Conservation (phyloP, 345 rosid genomes). For the Populus davidiana region DNA sequence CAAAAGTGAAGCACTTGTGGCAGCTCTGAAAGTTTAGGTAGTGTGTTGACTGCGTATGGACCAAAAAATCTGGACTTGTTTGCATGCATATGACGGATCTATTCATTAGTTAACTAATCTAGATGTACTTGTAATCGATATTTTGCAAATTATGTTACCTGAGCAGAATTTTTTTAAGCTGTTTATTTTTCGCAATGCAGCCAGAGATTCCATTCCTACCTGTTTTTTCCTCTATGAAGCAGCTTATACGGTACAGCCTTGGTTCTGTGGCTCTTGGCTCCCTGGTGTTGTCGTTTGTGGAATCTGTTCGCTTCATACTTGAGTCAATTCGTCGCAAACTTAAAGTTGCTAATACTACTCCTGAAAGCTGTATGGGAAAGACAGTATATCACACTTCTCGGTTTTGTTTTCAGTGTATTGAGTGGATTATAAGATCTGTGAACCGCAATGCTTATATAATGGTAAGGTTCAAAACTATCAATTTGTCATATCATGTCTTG, state of each 20-base stretch:
- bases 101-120: no score
- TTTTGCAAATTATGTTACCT: not conserved
- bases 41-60: no score
- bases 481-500: no score
- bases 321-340: slow-evolving; percentile 81
- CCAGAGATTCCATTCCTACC: slow-evolving; percentile 92
- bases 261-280: slow-evolving; percentile 98
- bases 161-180: not conserved
- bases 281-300: slow-evolving; percentile 78
- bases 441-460: slow-evolving; percentile 97
- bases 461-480: slow-evolving; percentile 41
- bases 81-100: no score
- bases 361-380: slow-evolving; percentile 66
- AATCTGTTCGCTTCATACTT: slow-evolving; percentile 81
- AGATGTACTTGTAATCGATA: not conserved
- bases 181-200: slow-evolving; percentile 42
- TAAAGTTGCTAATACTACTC: slow-evolving; percentile 49
- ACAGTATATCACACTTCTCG: slow-evolving; percentile 51
- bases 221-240: slow-evolving; percentile 90
- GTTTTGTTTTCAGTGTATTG: slow-evolving; percentile 56
- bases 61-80: no score
- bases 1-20: no score
- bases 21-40: no score
- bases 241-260: slow-evolving; percentile 74
- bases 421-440: slow-evolving; percentile 80